Conservation (phyloP, 768 basidiomycete genomes). For the Suillus luteus region DNA sequence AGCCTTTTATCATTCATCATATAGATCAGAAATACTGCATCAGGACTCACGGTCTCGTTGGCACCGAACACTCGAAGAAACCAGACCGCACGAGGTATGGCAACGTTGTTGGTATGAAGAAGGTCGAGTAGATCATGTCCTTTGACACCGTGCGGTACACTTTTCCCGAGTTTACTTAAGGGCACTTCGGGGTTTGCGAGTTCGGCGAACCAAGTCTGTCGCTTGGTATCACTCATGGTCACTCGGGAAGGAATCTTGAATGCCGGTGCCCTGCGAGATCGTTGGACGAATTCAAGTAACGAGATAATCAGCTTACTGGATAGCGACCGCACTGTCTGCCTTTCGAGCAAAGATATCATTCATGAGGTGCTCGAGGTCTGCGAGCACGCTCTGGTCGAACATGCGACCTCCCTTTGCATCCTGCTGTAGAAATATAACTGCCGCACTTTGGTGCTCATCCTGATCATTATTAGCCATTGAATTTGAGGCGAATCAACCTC, state of each 20-base stretch:
- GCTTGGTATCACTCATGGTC: constrained; percentile 76
- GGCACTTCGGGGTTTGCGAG: constrained; percentile 82
- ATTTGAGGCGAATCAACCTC: not conserved
- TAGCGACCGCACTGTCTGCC: constrained; percentile 51
- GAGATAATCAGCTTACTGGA: constrained; percentile 56
- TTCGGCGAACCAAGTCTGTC: constrained; percentile 82
- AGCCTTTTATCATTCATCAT: constrained; percentile 43
- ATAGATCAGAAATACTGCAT: constrained; percentile 10
- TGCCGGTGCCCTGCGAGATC: constrained; percentile 46
- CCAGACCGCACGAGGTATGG: constrained; percentile 84
- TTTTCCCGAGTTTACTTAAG: constrained; percentile 78
- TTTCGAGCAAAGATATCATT: constrained; percentile 71
- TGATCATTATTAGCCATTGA: constrained; percentile 12
- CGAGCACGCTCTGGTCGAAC: constrained; percentile 51
- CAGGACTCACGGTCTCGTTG: constrained; percentile 69
- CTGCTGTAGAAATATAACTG: constrained; percentile 21
- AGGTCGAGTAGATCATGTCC: constrained; percentile 83
- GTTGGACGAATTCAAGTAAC: constrained; percentile 1
- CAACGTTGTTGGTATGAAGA: constrained; percentile 73
- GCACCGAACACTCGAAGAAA: constrained; percentile 85
- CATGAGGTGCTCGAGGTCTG: constrained; percentile 73
- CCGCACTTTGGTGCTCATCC: constrained; percentile 25
- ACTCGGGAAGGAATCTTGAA: constrained; percentile 85
- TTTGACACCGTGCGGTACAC: constrained; percentile 84
- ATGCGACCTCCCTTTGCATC: constrained; percentile 43